Conservation (phyloP, 2,329 filamentous ascomycete species). For the Fusarium sp. region DNA sequence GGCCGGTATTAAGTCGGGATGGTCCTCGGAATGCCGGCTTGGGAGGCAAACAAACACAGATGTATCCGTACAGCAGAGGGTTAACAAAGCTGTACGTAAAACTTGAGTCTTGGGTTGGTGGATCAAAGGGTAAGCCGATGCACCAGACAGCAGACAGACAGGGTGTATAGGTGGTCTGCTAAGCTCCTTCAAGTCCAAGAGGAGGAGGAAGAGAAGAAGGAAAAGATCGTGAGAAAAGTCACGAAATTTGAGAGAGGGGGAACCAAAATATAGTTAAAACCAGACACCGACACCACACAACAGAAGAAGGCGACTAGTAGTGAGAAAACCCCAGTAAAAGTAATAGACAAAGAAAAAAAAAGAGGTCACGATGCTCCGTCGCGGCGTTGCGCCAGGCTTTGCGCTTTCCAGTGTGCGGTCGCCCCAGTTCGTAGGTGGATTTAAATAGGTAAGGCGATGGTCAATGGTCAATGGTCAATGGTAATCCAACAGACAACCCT, state of each 20-base stretch:
- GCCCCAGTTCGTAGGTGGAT: slow-evolving; percentile 46
- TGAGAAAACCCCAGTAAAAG: slow-evolving; percentile 37
- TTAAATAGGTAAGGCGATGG: slow-evolving; percentile 38
- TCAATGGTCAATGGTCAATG: slow-evolving; percentile 14
- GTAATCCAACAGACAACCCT: slow-evolving; percentile 42
- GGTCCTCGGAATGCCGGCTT: slow-evolving; percentile 44
- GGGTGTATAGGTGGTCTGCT: slow-evolving; percentile 34
- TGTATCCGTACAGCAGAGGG: slow-evolving; percentile 29
- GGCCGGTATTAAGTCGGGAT: slow-evolving; percentile 47
- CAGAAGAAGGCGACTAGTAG: slow-evolving; percentile 28
- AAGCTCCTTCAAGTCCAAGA: not conserved
- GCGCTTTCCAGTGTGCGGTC: slow-evolving; percentile 36
- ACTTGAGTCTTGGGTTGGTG: slow-evolving; percentile 51
- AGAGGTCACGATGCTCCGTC: slow-evolving; percentile 50
- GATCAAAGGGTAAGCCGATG: slow-evolving; percentile 52
- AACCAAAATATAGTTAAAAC: slow-evolving; percentile 24
- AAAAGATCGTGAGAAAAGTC: slow-evolving; percentile 26
- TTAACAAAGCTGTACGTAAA: slow-evolving; percentile 54
- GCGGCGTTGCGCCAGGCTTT: slow-evolving; percentile 47
- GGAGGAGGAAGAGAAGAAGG: slow-evolving; percentile 9
- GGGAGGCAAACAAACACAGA: slow-evolving; percentile 34
- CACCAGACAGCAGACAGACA: slow-evolving; percentile 37
- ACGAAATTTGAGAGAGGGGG: slow-evolving; percentile 24
- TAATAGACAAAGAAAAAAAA: slow-evolving; percentile 31
- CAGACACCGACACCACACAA: slow-evolving; percentile 14